These are phyloP conservation scores for Panicum miliaceum DNA, from an alignment of 176 grass and related monocot species.

Conservation along the genomic window DNA sequence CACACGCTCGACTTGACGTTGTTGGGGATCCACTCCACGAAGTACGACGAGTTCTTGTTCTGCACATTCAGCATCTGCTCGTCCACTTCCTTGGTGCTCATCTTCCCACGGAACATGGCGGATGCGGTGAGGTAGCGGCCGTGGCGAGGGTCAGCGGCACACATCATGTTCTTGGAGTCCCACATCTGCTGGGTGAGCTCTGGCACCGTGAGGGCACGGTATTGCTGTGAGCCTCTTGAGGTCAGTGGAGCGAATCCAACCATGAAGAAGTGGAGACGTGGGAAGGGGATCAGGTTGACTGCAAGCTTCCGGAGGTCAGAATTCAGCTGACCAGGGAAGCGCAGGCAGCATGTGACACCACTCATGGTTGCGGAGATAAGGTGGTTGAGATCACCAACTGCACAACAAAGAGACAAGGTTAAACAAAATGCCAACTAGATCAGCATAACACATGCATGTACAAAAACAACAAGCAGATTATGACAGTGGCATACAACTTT, in stretches of 20 bases:
- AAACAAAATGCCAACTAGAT: neutral
- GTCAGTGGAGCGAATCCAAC: conserved; percentile 90
- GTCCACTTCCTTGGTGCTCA: conserved; percentile 97
- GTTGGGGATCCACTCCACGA: conserved; percentile 47
- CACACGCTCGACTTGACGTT: conserved; percentile 91
- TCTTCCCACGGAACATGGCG: conserved; percentile 94
- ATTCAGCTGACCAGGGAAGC: conserved; percentile 72
- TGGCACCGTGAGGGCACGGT: conserved; percentile 79
- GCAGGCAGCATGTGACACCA: conserved; percentile 87
- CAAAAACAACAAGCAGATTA: neutral
- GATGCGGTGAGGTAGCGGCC: conserved; percentile 87
- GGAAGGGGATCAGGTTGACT: conserved; percentile 86
- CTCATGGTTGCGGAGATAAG: conserved; percentile 93
- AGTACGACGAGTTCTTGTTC: no score
- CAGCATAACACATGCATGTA: no score
- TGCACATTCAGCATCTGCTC: conserved; percentile 44
- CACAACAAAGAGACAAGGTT: neutral
- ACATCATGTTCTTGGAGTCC: conserved; percentile 99
- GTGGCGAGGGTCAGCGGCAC: conserved; percentile 84
- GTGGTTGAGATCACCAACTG: conserved; percentile 94
- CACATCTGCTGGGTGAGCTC: conserved; percentile 98
- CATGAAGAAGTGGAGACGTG: conserved; percentile 91
- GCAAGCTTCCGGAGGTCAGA: conserved; percentile 82
- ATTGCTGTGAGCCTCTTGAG: conserved; percentile 86
- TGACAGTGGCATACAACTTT: neutral